Evolutionary conservation across 768 basidiomycete genomes (phyloP).

Genomic region (Paxillus ammoniavirescens): DNA sequence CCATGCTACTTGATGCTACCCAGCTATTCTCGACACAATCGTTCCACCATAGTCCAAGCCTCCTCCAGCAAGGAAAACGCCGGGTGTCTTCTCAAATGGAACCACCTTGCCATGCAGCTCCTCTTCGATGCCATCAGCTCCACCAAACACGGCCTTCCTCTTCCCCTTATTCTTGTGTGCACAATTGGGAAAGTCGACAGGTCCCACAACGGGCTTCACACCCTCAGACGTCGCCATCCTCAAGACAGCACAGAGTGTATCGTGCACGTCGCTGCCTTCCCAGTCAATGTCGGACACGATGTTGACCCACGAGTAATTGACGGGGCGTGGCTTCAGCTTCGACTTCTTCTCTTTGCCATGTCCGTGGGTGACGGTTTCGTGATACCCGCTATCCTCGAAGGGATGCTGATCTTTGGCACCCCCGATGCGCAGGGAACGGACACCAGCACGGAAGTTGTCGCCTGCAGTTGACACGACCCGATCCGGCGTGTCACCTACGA

Average conservation of each 20-base stretch:
- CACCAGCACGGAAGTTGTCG: constrained; percentile 71
- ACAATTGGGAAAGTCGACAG: constrained; percentile 19
- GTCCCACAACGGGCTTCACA: constrained; percentile 26
- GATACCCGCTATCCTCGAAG: constrained; percentile 25
- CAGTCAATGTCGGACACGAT: constrained; percentile 78
- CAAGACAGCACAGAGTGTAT: constrained; percentile 42
- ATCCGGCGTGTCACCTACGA: constrained; percentile 69
- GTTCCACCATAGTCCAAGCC: constrained; percentile 34
- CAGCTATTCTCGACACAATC: constrained; percentile 35
- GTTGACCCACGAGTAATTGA: constrained; percentile 83
- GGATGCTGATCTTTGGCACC: constrained; percentile 27
- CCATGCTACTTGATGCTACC: constrained; percentile 18
- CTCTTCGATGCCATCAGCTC: constrained; percentile 16
- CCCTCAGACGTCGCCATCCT: constrained; percentile 36
- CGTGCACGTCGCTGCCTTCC: constrained; percentile 74
- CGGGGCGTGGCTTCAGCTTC: constrained; percentile 37
- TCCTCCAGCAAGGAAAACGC: constrained; percentile 26
- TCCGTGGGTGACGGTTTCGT: constrained; percentile 16
- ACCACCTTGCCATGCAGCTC: constrained; percentile 26
- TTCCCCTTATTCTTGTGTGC: constrained; percentile 29
- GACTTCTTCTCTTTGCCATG: constrained; percentile 30
- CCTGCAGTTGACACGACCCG: constrained; percentile 66
- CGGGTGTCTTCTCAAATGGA: constrained; percentile 36
- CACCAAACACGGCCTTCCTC: constrained; percentile 11
- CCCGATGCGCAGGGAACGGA: constrained; percentile 52